phyloP scores from a whole-genome alignment of 2,329 filamentous ascomycete species.

The Dactylellina sp. region DNA sequence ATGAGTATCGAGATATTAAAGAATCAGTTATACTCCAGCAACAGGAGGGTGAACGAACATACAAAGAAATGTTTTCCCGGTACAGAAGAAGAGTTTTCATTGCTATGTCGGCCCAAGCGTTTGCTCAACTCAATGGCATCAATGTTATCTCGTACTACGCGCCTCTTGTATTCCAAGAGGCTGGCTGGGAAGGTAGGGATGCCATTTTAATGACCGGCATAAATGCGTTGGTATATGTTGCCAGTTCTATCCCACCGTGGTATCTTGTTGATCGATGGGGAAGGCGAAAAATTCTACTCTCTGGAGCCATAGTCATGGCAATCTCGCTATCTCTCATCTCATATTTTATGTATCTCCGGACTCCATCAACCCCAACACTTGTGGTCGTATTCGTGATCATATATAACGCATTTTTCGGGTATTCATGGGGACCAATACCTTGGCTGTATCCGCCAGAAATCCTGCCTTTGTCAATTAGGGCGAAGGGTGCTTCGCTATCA shows the following conservation, averaged over 20 bases:
- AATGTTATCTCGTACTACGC: conserved; percentile 99
- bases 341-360: conserved; percentile 92
- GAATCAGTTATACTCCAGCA: conserved; percentile 94
- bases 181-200: conserved; percentile 90
- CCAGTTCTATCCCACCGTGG: conserved; percentile 95
- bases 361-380: conserved; percentile 79
- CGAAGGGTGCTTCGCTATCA: conserved; percentile 94
- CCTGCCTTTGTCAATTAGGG: conserved; percentile 92
- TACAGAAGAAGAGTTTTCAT: conserved; percentile 95
- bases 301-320: conserved; percentile 88
- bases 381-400: conserved; percentile 97
- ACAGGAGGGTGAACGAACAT: conserved; percentile 93
- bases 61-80: conserved; percentile 91
- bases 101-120: conserved; percentile 95
- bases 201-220: conserved; percentile 98
- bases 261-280: conserved; percentile 95
- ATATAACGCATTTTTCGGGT: conserved; percentile 97
- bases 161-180: conserved; percentile 93
- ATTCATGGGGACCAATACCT: conserved; percentile 96
- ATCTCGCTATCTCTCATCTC: conserved; percentile 88
- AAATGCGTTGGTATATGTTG: conserved; percentile 89
- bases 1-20: conserved; percentile 98
- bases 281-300: conserved; percentile 86
- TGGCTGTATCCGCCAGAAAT: conserved; percentile 99
- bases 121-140: conserved; percentile 97